Base-by-base conservation (phyloP, 2,329 filamentous ascomycete genomes). In the Aspergillus sp. region DNA sequence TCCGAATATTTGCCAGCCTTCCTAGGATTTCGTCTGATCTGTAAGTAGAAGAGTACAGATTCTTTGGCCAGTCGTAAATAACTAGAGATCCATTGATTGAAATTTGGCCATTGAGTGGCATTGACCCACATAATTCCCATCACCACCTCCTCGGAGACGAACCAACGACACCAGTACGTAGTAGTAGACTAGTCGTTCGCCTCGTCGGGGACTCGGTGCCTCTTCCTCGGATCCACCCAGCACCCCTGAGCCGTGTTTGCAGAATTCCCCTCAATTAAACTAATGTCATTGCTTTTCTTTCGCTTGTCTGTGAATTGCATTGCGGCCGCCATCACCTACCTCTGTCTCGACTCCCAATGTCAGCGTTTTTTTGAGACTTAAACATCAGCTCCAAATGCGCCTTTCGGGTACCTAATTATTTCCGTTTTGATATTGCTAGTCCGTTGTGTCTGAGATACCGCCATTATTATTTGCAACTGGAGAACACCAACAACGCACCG, bases 201-300 rank as follows among this genome's bases (percentile, higher is more conserved):
- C 34, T 42, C 27, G 8, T 30, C 27, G 27, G 39, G 45, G 50
- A 40, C 37, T 45, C 41, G 27, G 39, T 52, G 50, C 50, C 37
- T 45, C 41, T 45, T 27, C 19, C 11, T 19, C 15, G 51, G 51
- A 37, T 46, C 51, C 51, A 53, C 51, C 27, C 30, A 49, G 17
- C 51, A 17, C 51, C 51, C 51, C 51, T 53, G 51, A 53, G 41
- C 51, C 51, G 51, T 42, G 22, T 42, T 44, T 51, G 39, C 40
- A 50, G 39, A 50, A 50, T 46, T 45, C 51, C 51, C 51, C 51
- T 46, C 51, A 20, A 46, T 53, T 20, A 53, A 45, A 46, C 46
- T 20, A 53, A 45, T 53, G 40, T 34, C 30, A n/a, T 51, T 19
- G 37, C 39, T 33, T 27, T 33, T 13, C 17, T 27, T 33, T 13